These are phyloP conservation scores for Fistulifera pelliculosa DNA, from an alignment of 108 stramenopile genomes.

Conservation along the genomic window DNA sequence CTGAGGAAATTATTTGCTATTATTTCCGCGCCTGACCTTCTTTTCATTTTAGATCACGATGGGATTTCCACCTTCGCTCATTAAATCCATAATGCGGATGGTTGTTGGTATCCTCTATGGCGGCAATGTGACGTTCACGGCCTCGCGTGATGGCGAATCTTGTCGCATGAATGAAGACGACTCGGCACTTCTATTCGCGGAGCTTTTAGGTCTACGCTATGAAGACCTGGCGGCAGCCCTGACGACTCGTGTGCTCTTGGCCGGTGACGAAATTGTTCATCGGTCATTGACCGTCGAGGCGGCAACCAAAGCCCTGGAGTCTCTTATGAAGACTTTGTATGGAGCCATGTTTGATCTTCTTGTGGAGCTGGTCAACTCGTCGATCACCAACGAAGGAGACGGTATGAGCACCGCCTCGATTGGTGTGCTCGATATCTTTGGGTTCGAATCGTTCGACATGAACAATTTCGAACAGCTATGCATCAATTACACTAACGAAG, in stretches of 20 bases:
- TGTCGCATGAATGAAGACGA: slow-evolving; percentile 59
- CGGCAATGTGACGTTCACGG: slow-evolving; percentile 78
- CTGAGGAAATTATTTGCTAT: neutral
- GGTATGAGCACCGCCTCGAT: slow-evolving; percentile 54
- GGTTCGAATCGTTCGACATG: slow-evolving; percentile 88
- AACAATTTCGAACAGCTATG: slow-evolving; percentile 94
- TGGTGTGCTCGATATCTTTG: slow-evolving; percentile 95
- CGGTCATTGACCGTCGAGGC: slow-evolving; percentile 66
- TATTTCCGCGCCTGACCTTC: neutral
- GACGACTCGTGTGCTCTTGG: slow-evolving; percentile 63
- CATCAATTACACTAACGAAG: slow-evolving; percentile 99
- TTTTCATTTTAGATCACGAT: slow-evolving; percentile 43
- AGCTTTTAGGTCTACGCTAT: slow-evolving; percentile 59
- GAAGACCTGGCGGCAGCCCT: slow-evolving; percentile 73
- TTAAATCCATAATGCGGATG: slow-evolving; percentile 64
- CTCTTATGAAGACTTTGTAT: slow-evolving; percentile 92
- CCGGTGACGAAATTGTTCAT: slow-evolving; percentile 65
- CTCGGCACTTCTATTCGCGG: slow-evolving; percentile 52
- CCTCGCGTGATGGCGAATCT: slow-evolving; percentile 50
- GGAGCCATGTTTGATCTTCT: slow-evolving; percentile 87
- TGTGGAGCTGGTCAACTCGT: slow-evolving; percentile 77
- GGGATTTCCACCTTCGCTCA: slow-evolving; percentile 52
- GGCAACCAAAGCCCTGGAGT: slow-evolving; percentile 81
- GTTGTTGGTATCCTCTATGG: slow-evolving; percentile 64
- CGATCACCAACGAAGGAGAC: slow-evolving; percentile 25